A percentile compares a stretch with the other conserved stretches of the same genome.
Conservation (phyloP, 192 early-diverging fungal species). For the Backusella macrospora region DNA sequence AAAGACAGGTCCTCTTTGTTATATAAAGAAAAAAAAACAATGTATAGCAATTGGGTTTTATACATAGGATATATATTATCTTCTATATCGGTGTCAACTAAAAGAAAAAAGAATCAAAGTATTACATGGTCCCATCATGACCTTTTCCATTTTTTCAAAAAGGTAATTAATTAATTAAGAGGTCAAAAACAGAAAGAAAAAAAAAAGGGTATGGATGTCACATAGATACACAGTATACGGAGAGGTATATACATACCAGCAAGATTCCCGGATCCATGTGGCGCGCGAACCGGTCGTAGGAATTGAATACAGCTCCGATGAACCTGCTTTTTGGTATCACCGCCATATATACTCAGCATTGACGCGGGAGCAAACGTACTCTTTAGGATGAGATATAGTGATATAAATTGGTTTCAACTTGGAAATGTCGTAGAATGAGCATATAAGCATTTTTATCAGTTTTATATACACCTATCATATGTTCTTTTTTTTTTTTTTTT, state of each 20-base stretch:
- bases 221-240: background rate
- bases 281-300: background rate
- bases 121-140: no score
- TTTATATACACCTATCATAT: background rate
- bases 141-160: background rate
- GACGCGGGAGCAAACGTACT: background rate
- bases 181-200: background rate
- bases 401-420: background rate
- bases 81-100: no score
- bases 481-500: background rate
- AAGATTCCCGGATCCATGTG: background rate
- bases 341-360: background rate
- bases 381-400: background rate
- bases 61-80: no score
- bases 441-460: background rate
- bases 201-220: background rate
- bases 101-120: no score
- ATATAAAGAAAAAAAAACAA: background rate
- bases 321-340: background rate
- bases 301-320: conserved; percentile 1
- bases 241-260: no score
- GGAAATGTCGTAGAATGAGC: background rate
- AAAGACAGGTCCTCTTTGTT: background rate
- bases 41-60: background rate
- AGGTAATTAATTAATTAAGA: conserved; percentile 5